Percentiles rank a stretch among this genome's conserved stretches.
phyloP scores from a whole-genome alignment of 441 rosid genomes.

The Viola pubescens region DNA sequence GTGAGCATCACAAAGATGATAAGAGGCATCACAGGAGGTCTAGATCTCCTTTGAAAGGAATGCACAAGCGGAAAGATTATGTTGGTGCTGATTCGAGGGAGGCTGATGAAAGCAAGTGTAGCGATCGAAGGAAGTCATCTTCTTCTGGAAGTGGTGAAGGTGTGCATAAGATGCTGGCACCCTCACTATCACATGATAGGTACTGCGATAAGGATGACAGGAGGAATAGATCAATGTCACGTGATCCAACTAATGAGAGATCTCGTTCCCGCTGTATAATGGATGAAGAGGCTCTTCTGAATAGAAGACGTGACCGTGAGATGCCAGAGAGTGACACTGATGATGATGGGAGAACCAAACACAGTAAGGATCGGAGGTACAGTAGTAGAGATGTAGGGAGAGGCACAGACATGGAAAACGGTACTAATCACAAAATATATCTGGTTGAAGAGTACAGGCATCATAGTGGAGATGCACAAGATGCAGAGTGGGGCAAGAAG shows the following conservation, averaged over 20 bases:
- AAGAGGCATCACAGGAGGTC: conserved; percentile 13
- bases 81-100: conserved; percentile 22
- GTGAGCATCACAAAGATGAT: conserved; percentile 23
- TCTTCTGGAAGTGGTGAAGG: conserved; percentile 34
- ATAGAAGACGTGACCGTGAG: conserved; percentile 25
- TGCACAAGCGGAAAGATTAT: conserved; percentile 28
- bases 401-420: conserved; percentile 34
- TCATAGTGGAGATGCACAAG: conserved; percentile 29
- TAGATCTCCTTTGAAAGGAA: conserved; percentile 27
- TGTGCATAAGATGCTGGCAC: conserved; percentile 19
- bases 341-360: conserved; percentile 24
- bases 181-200: conserved; percentile 35
- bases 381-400: conserved; percentile 32
- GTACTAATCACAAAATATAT: conserved; percentile 31
- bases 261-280: conserved; percentile 41
- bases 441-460: conserved; percentile 30
- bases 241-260: conserved; percentile 40
- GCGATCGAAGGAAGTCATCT: conserved; percentile 25
- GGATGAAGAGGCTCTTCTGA: conserved; percentile 38
- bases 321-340: conserved; percentile 25
- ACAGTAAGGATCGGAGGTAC: conserved; percentile 25
- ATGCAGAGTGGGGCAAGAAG: conserved; percentile 40
- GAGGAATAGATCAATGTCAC: conserved; percentile 41
- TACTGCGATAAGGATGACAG: conserved; percentile 28
- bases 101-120: conserved; percentile 23